Conservation (phyloP, 2,329 filamentous ascomycete species). For the Lasiodiplodia sp. region DNA sequence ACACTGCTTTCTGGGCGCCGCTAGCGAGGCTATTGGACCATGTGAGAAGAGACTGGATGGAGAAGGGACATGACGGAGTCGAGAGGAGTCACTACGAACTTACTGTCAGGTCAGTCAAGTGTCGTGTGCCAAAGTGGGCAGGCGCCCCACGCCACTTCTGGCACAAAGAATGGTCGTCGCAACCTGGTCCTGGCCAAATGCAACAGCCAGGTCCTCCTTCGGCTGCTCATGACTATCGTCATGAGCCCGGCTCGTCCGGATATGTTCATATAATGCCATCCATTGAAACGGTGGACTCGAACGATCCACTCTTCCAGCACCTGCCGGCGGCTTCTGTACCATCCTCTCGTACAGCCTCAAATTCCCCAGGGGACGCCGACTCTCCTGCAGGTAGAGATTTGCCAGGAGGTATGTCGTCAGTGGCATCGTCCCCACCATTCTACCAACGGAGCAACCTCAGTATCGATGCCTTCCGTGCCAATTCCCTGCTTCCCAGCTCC, state of each 20-base stretch:
- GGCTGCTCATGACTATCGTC: neutral
- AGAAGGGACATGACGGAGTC: neutral
- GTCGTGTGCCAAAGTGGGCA: too few relatives aligned
- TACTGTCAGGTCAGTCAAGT: constrained; percentile 3
- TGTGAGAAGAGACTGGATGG: neutral
- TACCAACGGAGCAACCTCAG: neutral
- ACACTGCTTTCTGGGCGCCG: neutral
- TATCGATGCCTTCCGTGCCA: neutral
- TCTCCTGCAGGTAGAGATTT: neutral
- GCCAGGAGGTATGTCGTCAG: neutral
- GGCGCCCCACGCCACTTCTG: neutral
- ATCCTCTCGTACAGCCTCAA: neutral
- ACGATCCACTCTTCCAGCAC: neutral
- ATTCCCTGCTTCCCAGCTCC: neutral
- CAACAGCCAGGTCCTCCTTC: neutral
- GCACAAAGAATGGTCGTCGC: constrained; percentile 1
- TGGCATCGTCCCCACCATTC: neutral
- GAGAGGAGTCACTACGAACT: neutral
- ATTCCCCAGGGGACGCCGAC: too few relatives aligned
- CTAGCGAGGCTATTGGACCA: neutral
- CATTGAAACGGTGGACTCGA: neutral
- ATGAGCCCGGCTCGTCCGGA: neutral
- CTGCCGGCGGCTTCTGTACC: neutral
- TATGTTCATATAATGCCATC: neutral
- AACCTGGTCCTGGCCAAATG: neutral